A percentile compares a stretch with the other conserved stretches of the same genome.
These are phyloP conservation scores for Allantophomopsis cytisporea DNA, from an alignment of 2,329 filamentous ascomycete species.

Conservation along the genomic window DNA sequence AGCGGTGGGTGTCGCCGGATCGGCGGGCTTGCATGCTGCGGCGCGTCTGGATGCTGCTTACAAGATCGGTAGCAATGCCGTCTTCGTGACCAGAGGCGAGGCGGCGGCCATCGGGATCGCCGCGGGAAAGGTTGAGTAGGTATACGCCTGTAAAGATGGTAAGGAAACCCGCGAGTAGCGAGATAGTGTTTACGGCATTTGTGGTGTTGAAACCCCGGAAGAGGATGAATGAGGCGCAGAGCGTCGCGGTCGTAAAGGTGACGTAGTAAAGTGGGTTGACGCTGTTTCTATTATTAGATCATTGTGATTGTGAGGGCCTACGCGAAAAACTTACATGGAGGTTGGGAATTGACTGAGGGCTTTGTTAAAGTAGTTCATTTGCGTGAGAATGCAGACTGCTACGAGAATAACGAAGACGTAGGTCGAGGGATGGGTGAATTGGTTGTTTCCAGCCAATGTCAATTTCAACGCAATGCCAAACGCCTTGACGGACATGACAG, in stretches of 20 bases:
- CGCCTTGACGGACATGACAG: conserved; percentile 98
- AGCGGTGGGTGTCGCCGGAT: conserved; percentile 46
- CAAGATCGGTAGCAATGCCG: conserved; percentile 79
- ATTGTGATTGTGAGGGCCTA: conserved; percentile 1
- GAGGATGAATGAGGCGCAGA: conserved; percentile 89
- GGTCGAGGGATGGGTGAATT: conserved; percentile 88
- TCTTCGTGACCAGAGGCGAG: conserved; percentile 53
- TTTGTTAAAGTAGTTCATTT: conserved; percentile 99
- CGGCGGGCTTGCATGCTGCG: conserved; percentile 85
- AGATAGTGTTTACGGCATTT: conserved; percentile 82
- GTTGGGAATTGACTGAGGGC: conserved; percentile 92
- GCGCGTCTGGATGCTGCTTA: conserved; percentile 80
- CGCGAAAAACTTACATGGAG: conserved; percentile 62
- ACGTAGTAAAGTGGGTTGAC: conserved; percentile 83
- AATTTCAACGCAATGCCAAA: conserved; percentile 97
- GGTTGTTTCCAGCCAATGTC: conserved; percentile 84
- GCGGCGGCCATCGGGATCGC: conserved; percentile 70
- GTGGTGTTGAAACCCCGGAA: conserved; percentile 95
- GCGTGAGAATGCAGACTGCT: conserved; percentile 83
- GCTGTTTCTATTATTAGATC: conserved; percentile 29
- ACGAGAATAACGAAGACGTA: conserved; percentile 96
- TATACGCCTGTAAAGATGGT: conserved; percentile 94
- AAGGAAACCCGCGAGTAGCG: conserved; percentile 82
- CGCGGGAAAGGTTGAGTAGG: conserved; percentile 85
- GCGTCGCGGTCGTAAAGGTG: conserved; percentile 88